These are phyloP conservation scores for Petrea volubilis DNA, from an alignment of 257 asterid species.

Conservation along the genomic window DNA sequence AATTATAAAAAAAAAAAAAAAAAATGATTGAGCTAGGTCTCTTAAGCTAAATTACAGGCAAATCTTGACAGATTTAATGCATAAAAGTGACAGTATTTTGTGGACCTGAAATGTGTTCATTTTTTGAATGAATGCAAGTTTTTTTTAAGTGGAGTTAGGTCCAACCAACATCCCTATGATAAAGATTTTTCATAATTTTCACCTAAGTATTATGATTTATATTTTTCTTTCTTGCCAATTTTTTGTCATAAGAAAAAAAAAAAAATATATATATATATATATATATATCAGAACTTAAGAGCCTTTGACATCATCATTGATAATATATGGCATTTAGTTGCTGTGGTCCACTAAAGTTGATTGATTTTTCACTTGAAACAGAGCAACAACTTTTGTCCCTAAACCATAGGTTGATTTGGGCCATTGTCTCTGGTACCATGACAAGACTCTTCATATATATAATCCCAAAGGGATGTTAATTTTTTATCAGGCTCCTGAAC, in stretches of 20 bases:
- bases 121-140: constrained; percentile 22
- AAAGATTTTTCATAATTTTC: not conserved
- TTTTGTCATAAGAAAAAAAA: not conserved
- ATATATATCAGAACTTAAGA: not conserved
- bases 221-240: not conserved
- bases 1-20: not conserved
- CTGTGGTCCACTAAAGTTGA: constrained; percentile 45
- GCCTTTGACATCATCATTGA: constrained; percentile 11
- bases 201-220: not conserved
- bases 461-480: not conserved
- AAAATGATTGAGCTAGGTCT: constrained; percentile 1
- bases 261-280: too few species aligned
- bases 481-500: not conserved
- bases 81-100: constrained; percentile 27
- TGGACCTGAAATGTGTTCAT: constrained; percentile 28
- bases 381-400: constrained; percentile 30
- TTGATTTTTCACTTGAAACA: constrained; percentile 30
- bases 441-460: not conserved
- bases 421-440: constrained; percentile 25
- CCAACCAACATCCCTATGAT: constrained; percentile 19
- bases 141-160: constrained; percentile 19
- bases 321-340: constrained; percentile 30
- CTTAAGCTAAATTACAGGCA: constrained; percentile 5
- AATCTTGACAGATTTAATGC: constrained; percentile 31
- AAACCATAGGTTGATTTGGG: constrained; percentile 27